Conservation (phyloP, 768 basidiomycete species). For the Kwoniella dejecticola region DNA sequence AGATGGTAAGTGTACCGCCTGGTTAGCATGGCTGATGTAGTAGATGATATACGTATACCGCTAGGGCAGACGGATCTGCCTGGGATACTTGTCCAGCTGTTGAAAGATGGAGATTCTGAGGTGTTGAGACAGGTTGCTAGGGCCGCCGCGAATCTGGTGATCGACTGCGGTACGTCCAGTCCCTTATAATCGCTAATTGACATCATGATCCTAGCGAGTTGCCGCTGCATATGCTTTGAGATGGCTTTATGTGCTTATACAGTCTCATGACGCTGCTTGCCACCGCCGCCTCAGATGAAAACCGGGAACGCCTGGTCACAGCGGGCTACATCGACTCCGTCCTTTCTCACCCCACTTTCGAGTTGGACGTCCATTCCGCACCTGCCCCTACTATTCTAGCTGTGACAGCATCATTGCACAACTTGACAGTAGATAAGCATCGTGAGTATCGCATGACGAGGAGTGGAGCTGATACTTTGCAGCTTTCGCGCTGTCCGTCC, state of each 20-base stretch:
- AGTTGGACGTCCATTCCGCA: background rate
- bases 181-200: background rate
- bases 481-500: background rate
- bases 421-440: constrained; percentile 15
- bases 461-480: background rate
- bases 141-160: constrained; percentile 22
- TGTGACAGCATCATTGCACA: constrained; percentile 20
- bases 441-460: background rate
- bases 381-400: background rate
- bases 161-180: constrained; percentile 16
- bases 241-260: background rate
- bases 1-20: constrained; percentile 21
- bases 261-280: background rate
- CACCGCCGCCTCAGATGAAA: constrained; percentile 5
- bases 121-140: constrained; percentile 13
- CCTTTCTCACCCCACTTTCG: background rate
- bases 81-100: background rate
- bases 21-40: no score
- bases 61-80: constrained; percentile 11
- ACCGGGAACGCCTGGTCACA: constrained; percentile 6
- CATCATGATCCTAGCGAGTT: no score
- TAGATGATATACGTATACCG: background rate
- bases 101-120: background rate
- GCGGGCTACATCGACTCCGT: constrained; percentile 14
- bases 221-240: no score